Evolutionary conservation across 2,329 filamentous ascomycete species (phyloP).

Genomic region (Fusarium paranaense): DNA sequence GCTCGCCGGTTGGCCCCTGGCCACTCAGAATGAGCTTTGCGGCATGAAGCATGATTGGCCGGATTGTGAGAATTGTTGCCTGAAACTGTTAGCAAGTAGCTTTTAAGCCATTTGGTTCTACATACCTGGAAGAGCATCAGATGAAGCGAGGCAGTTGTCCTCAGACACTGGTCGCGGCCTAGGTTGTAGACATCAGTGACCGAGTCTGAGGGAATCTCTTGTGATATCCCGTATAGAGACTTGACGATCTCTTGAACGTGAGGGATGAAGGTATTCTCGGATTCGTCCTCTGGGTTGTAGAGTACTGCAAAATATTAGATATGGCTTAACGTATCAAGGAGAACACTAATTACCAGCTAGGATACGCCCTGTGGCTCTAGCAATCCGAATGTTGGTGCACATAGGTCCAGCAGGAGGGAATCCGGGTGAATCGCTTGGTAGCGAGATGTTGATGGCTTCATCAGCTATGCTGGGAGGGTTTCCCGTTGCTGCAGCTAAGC

Average conservation of each 20-base stretch:
- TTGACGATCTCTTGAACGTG: constrained; percentile 48
- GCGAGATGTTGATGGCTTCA: constrained; percentile 41
- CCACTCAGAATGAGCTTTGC: constrained; percentile 44
- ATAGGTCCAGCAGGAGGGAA: constrained; percentile 45
- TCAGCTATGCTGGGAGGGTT: constrained; percentile 42
- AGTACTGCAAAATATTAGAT: constrained; percentile 28
- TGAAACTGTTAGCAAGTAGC: constrained; percentile 9
- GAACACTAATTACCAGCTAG: constrained; percentile 31
- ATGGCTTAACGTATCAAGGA: fast-evolving
- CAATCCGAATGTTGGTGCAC: constrained; percentile 46
- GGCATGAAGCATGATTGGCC: constrained; percentile 46
- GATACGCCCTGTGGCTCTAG: constrained; percentile 41
- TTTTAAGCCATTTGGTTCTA: fast-evolving
- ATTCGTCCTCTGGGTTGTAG: constrained; percentile 46
- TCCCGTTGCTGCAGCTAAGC: constrained; percentile 41
- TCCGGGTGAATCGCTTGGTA: constrained; percentile 43
- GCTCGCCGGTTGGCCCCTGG: constrained; percentile 34
- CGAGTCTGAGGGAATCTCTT: constrained; percentile 42
- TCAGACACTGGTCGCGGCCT: constrained; percentile 42
- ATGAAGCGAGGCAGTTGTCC: constrained; percentile 48
- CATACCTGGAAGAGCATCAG: constrained; percentile 49
- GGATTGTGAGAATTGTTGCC: constrained; percentile 47
- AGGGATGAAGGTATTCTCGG: constrained; percentile 47
- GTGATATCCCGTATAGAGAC: constrained; percentile 42
- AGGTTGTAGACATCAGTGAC: constrained; percentile 39